A percentile compares a stretch with the other conserved stretches of the same genome.
phyloP scores from a whole-genome alignment of 768 basidiomycete species.

The Russula lepida region DNA sequence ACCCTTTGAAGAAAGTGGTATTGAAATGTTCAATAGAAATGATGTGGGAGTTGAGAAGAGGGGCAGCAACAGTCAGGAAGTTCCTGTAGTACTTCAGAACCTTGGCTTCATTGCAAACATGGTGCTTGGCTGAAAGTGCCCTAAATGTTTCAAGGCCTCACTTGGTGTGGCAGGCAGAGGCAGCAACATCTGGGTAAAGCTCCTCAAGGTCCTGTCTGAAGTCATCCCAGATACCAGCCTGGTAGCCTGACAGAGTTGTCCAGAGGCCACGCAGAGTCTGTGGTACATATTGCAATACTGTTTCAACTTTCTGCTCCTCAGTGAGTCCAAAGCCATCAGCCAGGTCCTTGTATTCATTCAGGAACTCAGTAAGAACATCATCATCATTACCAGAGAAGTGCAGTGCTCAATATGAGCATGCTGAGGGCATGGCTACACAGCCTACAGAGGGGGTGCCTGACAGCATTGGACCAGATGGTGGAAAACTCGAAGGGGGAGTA shows the following conservation, averaged over 20 bases:
- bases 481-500: too few relatives aligned
- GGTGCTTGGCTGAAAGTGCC: not conserved
- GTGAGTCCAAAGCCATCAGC: too few relatives aligned
- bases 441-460: too few relatives aligned
- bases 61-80: not conserved
- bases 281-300: not conserved
- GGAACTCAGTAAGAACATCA: too few relatives aligned
- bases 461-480: too few relatives aligned
- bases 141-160: not conserved
- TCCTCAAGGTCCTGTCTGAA: not conserved
- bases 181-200: not conserved
- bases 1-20: not conserved
- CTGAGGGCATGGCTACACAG: too few relatives aligned
- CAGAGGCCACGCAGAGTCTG: not conserved
- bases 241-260: not conserved
- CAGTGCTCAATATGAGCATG: too few relatives aligned
- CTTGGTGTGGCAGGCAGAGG: not conserved
- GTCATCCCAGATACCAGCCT: too few relatives aligned
- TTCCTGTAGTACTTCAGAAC: not conserved
- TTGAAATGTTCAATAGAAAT: not conserved
- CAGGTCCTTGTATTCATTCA: too few relatives aligned
- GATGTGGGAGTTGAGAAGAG: accelerated
- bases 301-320: not conserved
- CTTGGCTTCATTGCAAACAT: not conserved
- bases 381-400: too few relatives aligned